phyloP scores from a whole-genome alignment of 305 asterid genomes.

The Fraxinus ornus region DNA sequence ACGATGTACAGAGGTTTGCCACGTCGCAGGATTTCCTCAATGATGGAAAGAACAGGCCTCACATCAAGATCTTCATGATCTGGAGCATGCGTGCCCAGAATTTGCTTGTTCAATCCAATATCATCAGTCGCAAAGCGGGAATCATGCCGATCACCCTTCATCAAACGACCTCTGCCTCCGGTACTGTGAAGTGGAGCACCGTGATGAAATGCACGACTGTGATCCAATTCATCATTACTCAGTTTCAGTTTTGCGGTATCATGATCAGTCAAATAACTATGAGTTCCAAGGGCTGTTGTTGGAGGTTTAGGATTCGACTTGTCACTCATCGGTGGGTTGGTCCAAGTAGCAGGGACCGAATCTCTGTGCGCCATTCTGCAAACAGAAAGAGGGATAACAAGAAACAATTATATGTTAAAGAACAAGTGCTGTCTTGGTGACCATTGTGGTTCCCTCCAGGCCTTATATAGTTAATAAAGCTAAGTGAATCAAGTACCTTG shows the following conservation, averaged over 20 bases:
- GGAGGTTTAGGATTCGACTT: slow-evolving; percentile 15
- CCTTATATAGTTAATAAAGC: slow-evolving; percentile 49
- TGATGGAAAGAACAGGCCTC: slow-evolving; percentile 49
- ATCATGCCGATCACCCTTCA: slow-evolving; percentile 39
- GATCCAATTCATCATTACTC: slow-evolving; percentile 31
- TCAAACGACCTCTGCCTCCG: slow-evolving; percentile 19
- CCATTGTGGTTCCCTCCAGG: not conserved
- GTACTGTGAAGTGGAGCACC: not conserved
- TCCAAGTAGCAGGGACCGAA: slow-evolving; percentile 18
- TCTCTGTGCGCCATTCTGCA: slow-evolving; percentile 31
- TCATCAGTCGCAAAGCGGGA: slow-evolving; percentile 52
- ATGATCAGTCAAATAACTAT: slow-evolving; percentile 13
- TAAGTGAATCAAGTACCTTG: slow-evolving; percentile 56
- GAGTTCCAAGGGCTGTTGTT: slow-evolving; percentile 6
- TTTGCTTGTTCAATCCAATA: slow-evolving; percentile 58
- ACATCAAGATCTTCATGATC: slow-evolving; percentile 59
- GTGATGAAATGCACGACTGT: not conserved
- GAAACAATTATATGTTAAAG: not conserved
- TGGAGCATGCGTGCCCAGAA: slow-evolving; percentile 59
- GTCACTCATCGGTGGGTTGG: slow-evolving; percentile 12
- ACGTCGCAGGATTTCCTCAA: slow-evolving; percentile 74
- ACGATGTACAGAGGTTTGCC: slow-evolving; percentile 30
- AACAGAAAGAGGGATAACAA: not conserved
- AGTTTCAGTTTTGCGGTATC: slow-evolving; percentile 6
- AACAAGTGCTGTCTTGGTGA: slow-evolving; percentile 18